phyloP scores from a whole-genome alignment of 2,329 filamentous ascomycete genomes.

The Monilinia laxa region DNA sequence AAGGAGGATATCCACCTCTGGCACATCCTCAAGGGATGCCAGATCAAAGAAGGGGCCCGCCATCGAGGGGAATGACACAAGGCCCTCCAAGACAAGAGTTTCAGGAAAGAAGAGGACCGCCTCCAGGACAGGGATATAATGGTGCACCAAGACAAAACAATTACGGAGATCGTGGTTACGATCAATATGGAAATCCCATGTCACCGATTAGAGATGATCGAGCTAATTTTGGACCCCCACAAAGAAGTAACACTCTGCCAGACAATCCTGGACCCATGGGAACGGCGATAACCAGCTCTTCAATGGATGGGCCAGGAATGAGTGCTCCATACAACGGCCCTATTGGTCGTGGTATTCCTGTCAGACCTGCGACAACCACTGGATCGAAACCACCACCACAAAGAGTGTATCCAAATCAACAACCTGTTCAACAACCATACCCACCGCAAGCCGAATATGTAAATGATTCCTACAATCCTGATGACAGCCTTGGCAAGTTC shows the following conservation, averaged over 20 bases:
- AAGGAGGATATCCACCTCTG: conserved; percentile 33
- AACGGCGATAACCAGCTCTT: conserved; percentile 39
- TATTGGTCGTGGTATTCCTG: conserved; percentile 48
- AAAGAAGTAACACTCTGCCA: conserved; percentile 64
- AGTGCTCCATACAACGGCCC: conserved; percentile 50
- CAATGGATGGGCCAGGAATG: conserved; percentile 33
- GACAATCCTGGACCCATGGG: conserved; percentile 43
- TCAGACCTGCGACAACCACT: conserved; percentile 56
- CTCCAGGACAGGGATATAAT: conserved; percentile 25
- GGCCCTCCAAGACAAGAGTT: conserved; percentile 26
- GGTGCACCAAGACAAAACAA: conserved; percentile 32
- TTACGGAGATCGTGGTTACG: conserved; percentile 35
- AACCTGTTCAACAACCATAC: conserved; percentile 28
- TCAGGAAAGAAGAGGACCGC: conserved; percentile 17
- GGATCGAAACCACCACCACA: conserved; percentile 54
- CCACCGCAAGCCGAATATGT: conserved; percentile 24
- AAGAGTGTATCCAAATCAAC: conserved; percentile 51
- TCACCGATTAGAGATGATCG: conserved; percentile 32
- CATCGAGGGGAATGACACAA: conserved; percentile 25
- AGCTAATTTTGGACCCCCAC: conserved; percentile 51
- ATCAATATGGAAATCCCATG: conserved; percentile 32
- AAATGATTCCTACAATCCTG: conserved; percentile 30
- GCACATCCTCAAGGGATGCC: conserved; percentile 30
- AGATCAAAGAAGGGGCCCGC: conserved; percentile 33
- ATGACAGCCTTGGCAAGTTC: conserved; percentile 49